Base-by-base conservation (phyloP, 257 asterid species). In the Pogostemon cablin region DNA sequence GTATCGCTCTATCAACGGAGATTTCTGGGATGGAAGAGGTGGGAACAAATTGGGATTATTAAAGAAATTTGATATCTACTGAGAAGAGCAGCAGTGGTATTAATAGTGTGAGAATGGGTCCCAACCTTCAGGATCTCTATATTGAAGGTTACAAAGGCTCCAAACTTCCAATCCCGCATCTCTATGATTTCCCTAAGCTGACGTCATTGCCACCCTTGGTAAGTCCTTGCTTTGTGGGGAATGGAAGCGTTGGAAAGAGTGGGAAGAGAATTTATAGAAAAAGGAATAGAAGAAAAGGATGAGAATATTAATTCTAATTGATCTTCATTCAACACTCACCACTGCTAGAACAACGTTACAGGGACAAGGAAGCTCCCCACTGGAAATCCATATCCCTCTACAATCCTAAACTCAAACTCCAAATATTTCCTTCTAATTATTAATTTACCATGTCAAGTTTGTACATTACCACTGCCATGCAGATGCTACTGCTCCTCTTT, bases 181-280 rank as follows among this genome's bases (percentile, higher is more conserved):
- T 42, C 52, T 2, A 1, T 1, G 3, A 1, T 1, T 50, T 20
- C 56, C 4, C 8, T 2, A 15, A 17, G 3, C 38, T 62, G 20
- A 40, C 54, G 1, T 62, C 68, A 10, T 42, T 62, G 54, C 68
- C 68, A 8, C 68, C 52, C 40, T 44, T 61, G 10, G 67, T 35
- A 34, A 61, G 3, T n/a, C 37, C 8, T 46, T 46, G 1, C 0
- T 0, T 0, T 46, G 0, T 0, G 0, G 3, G 3, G 3, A 3
- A 46, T 46, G 50, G n/a, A 46, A 40, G 43, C 43, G 0, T 4
- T 1, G 4, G 43, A 40, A 40, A 6, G 4, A 7, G 52, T 46
- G 61, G 61, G 63, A 35, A 7, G 20, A 58, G 63, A 34, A 34
- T 34, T 35, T 4, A 34, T 9, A 4, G 42, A 17, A 58, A 8